phyloP scores from a whole-genome alignment of 257 asterid species.

The Anisodus acutangulus region DNA sequence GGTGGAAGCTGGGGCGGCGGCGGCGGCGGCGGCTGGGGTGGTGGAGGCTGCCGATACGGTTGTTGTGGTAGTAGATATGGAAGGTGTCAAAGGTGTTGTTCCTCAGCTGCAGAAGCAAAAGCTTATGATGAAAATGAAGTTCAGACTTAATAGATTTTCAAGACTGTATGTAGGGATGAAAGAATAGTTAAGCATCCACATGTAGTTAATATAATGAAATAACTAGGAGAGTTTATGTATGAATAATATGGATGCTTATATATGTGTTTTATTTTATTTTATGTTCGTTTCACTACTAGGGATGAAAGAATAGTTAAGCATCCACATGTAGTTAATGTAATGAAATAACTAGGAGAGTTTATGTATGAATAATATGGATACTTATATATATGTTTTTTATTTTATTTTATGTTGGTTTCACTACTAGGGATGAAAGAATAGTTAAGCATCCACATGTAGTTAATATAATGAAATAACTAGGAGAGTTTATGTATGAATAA shows the following conservation, averaged over 20 bases:
- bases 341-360: too few species aligned
- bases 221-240: slow-evolving; percentile 10
- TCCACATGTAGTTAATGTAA: too few species aligned
- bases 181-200: background rate
- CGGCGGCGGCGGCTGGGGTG: background rate
- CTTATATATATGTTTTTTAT: background rate
- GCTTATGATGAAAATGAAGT: background rate
- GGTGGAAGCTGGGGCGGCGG: background rate
- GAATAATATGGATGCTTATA: slow-evolving; percentile 20
- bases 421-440: background rate
- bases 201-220: background rate
- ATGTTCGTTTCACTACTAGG: background rate
- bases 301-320: too few species aligned
- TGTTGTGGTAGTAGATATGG: slow-evolving; percentile 3
- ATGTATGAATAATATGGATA: background rate
- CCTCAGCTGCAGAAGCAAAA: slow-evolving; percentile 16
- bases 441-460: background rate
- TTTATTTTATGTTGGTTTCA: too few species aligned
- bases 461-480: background rate
- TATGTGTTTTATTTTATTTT: too few species aligned
- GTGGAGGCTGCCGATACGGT: slow-evolving; percentile 6
- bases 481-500: slow-evolving; percentile 23
- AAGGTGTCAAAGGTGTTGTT: background rate
- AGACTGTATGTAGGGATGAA: background rate
- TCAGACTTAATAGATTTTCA: background rate